Evolutionary conservation across 2,329 filamentous ascomycete genomes (phyloP).

Genomic region (Colletotrichum gigasporum): DNA sequence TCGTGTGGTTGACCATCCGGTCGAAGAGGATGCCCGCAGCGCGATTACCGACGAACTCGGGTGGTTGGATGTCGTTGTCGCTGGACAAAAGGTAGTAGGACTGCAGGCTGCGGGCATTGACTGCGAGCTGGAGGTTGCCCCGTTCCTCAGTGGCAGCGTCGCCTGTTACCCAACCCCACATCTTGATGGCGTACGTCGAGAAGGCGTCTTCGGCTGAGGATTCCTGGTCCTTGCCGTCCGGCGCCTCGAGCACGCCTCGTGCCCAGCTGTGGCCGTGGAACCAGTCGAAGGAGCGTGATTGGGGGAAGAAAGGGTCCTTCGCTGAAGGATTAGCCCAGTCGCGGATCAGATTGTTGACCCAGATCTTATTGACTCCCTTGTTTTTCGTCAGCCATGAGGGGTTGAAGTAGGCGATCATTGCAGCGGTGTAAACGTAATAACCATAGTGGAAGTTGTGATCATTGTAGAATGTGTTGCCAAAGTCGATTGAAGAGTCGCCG

Average conservation of each 20-base stretch:
- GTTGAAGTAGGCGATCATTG: constrained; percentile 78
- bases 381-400: constrained; percentile 73
- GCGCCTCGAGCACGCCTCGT: constrained; percentile 71
- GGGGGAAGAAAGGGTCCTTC: constrained; percentile 75
- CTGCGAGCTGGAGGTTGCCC: constrained; percentile 79
- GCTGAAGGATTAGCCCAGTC: constrained; percentile 76
- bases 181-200: constrained; percentile 80
- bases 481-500: constrained; percentile 73
- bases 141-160: constrained; percentile 77
- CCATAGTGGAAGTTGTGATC: constrained; percentile 74
- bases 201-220: constrained; percentile 85
- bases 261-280: constrained; percentile 88
- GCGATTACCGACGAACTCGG: constrained; percentile 68
- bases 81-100: constrained; percentile 78
- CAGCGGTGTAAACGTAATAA: constrained; percentile 83
- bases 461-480: constrained; percentile 82
- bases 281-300: constrained; percentile 83
- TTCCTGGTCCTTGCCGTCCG: constrained; percentile 77
- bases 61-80: constrained; percentile 71
- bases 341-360: constrained; percentile 79
- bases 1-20: constrained; percentile 86
- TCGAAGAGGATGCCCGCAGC: constrained; percentile 71
- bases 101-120: constrained; percentile 73
- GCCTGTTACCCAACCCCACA: constrained; percentile 79
- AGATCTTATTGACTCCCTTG: constrained; percentile 56